Percentiles rank a stretch among this genome's conserved stretches.
These are phyloP conservation scores for Thelonectria discophora DNA, from an alignment of 2,329 filamentous ascomycete species.

Conservation along the genomic window DNA sequence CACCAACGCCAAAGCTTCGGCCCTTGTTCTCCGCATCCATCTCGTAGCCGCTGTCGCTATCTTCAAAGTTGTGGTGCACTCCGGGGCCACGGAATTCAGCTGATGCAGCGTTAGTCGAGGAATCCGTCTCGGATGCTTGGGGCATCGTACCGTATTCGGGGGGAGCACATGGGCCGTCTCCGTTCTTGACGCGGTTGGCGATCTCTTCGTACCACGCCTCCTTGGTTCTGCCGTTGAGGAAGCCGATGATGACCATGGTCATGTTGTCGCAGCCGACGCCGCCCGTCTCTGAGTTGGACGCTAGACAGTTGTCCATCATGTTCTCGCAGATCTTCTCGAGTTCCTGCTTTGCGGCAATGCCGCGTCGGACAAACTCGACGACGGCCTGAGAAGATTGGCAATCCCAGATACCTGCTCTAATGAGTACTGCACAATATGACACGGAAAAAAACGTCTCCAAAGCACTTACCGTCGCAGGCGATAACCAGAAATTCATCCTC, in stretches of 20 bases:
- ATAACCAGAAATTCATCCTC: constrained; percentile 97
- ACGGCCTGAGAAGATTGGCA: constrained; percentile 98
- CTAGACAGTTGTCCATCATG: constrained; percentile 99
- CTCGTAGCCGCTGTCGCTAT: constrained; percentile 80
- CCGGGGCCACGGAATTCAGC: constrained; percentile 87
- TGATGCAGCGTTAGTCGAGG: constrained; percentile 45
- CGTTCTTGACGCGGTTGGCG: constrained; percentile 90
- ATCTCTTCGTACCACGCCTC: constrained; percentile 99
- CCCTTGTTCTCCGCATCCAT: constrained; percentile 73
- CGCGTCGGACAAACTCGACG: constrained; percentile 93
- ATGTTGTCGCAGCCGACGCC: constrained; percentile 99
- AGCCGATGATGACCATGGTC: constrained; percentile 93
- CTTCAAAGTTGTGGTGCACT: constrained; percentile 83
- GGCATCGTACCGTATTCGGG: constrained; percentile 96
- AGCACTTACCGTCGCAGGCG: constrained; percentile 83
- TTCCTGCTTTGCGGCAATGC: constrained; percentile 95
- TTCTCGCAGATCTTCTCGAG: constrained; percentile 97
- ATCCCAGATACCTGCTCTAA: constrained; percentile 89
- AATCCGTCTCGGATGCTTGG: too few species aligned
- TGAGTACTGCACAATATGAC: constrained; percentile 32
- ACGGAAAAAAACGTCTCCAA: background rate
- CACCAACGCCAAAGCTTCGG: constrained; percentile 71
- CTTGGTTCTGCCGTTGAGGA: constrained; percentile 91
- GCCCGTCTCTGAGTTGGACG: constrained; percentile 96
- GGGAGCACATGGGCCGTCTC: constrained; percentile 97